Percentiles rank a stretch among this genome's conserved stretches.
These are phyloP conservation scores for Schizophyllum amplum DNA, from an alignment of 1,284 basidiomycete species.

Conservation along the genomic window DNA sequence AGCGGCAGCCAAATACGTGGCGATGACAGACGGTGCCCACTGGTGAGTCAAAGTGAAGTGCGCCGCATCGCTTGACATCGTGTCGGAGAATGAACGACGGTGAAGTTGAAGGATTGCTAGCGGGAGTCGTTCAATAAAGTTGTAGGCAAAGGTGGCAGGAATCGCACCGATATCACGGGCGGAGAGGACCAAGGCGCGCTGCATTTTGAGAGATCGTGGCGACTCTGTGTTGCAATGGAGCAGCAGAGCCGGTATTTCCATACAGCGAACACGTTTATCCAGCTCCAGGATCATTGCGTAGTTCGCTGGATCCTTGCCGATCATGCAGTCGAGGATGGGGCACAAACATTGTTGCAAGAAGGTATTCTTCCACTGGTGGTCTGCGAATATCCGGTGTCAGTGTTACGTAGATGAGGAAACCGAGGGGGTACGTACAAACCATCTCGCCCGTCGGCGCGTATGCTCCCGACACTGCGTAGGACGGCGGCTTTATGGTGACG, in stretches of 20 bases:
- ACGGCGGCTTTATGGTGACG: slow-evolving; percentile 59
- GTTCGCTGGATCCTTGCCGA: slow-evolving; percentile 47
- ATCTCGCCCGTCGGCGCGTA: slow-evolving; percentile 54
- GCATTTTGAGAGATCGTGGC: slow-evolving; percentile 52
- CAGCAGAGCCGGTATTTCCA: slow-evolving; percentile 48
- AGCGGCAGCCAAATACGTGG: slow-evolving; percentile 59
- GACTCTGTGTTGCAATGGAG: slow-evolving; percentile 28
- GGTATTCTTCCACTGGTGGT: slow-evolving; percentile 67
- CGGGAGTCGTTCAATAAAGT: slow-evolving; percentile 1
- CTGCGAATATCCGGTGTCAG: slow-evolving; percentile 25
- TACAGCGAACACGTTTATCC: slow-evolving; percentile 53
- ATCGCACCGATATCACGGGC: slow-evolving; percentile 60
- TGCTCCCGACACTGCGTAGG: slow-evolving; percentile 45
- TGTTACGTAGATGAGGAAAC: slow-evolving; percentile 2
- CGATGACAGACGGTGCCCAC: slow-evolving; percentile 64
- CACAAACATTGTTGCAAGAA: slow-evolving; percentile 61
- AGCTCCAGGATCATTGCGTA: slow-evolving; percentile 51
- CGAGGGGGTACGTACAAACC: slow-evolving; percentile 42
- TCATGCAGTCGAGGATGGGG: slow-evolving; percentile 58
- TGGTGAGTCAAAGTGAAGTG: slow-evolving; percentile 56
- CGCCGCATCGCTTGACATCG: slow-evolving; percentile 46
- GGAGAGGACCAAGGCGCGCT: slow-evolving; percentile 56
- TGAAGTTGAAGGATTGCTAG: slow-evolving; percentile 66
- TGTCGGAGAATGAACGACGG: slow-evolving; percentile 65
- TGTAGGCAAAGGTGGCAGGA: slow-evolving; percentile 4